Percentiles rank a stretch among this genome's conserved stretches.
These are phyloP conservation scores for Amphichorda felina DNA, from an alignment of 2,329 filamentous ascomycete species.

Conservation along the genomic window DNA sequence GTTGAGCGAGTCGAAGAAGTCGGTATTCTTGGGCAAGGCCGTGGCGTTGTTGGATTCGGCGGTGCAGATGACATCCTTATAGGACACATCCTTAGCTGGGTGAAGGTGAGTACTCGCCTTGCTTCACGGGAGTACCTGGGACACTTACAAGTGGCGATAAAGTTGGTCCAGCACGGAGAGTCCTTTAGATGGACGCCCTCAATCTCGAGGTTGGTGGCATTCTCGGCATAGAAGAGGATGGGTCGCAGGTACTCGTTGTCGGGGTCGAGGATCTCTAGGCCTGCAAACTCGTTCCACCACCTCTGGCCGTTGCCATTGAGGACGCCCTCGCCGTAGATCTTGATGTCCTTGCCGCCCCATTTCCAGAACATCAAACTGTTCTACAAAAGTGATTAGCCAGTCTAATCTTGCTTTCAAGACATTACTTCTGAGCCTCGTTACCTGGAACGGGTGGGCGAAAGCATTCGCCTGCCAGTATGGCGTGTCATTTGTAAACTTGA, in stretches of 20 bases:
- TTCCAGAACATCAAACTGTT: slow-evolving; percentile 50
- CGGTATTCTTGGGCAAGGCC: slow-evolving; percentile 44
- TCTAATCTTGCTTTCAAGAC: too few species aligned
- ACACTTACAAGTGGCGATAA: slow-evolving; percentile 25
- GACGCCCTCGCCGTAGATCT: slow-evolving; percentile 43
- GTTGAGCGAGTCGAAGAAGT: slow-evolving; percentile 54
- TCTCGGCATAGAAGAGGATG: slow-evolving; percentile 49
- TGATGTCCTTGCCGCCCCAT: slow-evolving; percentile 50
- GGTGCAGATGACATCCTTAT: slow-evolving; percentile 41
- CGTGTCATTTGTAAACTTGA: too few species aligned
- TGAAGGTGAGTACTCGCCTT: slow-evolving; percentile 25
- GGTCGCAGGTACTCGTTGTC: slow-evolving; percentile 45
- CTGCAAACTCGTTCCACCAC: slow-evolving; percentile 29
- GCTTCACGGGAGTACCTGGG: too few species aligned
- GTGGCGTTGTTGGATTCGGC: slow-evolving; percentile 33
- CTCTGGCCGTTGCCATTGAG: slow-evolving; percentile 33
- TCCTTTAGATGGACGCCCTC: slow-evolving; percentile 47
- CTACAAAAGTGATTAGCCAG: too few species aligned
- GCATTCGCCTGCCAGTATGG: too few species aligned
- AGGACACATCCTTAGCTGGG: slow-evolving; percentile 41
- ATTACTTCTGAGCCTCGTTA: too few species aligned
- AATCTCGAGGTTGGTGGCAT: slow-evolving; percentile 44
- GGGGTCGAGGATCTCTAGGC: slow-evolving; percentile 30
- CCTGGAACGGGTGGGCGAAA: too few species aligned
- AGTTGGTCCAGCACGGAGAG: slow-evolving; percentile 53